A percentile compares a stretch with the other conserved stretches of the same genome.
Conservation (phyloP, 306 rosid genomes). For the Cicer yamashitae region DNA sequence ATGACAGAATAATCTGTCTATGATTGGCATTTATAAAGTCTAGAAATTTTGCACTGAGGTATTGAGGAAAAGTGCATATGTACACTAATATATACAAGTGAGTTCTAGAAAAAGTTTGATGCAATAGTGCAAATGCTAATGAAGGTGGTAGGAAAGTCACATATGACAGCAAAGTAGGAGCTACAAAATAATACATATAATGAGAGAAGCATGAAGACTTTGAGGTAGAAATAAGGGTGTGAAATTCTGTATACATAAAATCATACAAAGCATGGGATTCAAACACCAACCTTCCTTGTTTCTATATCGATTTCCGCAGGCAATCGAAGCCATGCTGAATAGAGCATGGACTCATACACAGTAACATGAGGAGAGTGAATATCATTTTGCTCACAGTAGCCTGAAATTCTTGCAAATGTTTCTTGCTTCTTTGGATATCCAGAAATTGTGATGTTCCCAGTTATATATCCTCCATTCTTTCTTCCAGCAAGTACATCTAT, state of each 20-base stretch:
- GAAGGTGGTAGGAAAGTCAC: neutral
- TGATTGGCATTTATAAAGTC: too few relatives aligned
- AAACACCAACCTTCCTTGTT: slow-evolving; percentile 54
- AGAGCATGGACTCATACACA: slow-evolving; percentile 58
- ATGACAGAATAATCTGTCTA: too few relatives aligned
- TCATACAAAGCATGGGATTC: neutral
- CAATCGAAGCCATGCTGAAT: slow-evolving; percentile 65
- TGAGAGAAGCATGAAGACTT: too few relatives aligned
- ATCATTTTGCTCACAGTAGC: slow-evolving; percentile 88
- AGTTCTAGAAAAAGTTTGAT: neutral
- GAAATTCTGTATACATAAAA: neutral
- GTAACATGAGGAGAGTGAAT: slow-evolving; percentile 75
- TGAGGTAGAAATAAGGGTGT: neutral
- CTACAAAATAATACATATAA: too few relatives aligned
- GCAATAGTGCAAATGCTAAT: neutral
- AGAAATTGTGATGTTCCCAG: slow-evolving; percentile 69
- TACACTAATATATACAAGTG: neutral
- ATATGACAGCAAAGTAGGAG: too few relatives aligned
- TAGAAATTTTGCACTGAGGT: too few relatives aligned
- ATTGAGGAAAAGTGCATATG: too few relatives aligned
- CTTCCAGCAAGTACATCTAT: slow-evolving; percentile 91
- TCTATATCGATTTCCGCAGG: slow-evolving; percentile 47
- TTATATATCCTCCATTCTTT: slow-evolving; percentile 80
- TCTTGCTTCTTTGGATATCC: slow-evolving; percentile 83
- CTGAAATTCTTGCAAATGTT: slow-evolving; percentile 82